phyloP scores from a whole-genome alignment of 176 grass and related monocot species.

The Alopecurus myosuroides region DNA sequence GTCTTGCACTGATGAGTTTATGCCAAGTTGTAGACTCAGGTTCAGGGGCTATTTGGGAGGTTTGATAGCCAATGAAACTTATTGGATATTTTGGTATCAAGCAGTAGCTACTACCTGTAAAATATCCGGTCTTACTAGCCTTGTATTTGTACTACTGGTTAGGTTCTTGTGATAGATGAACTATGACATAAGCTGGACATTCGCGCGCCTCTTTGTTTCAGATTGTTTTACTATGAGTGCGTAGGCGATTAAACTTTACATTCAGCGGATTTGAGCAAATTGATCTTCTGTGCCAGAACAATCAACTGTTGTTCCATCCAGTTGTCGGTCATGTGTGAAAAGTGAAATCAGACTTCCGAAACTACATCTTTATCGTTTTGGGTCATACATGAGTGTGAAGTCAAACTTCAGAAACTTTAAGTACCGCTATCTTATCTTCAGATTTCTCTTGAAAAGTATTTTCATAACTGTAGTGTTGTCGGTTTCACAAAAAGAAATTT shows the following conservation, averaged over 20 bases:
- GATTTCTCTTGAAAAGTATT: background rate
- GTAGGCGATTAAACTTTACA: background rate
- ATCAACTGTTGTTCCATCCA: background rate
- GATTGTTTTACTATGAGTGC: background rate
- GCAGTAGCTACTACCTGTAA: background rate
- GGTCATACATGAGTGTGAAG: background rate
- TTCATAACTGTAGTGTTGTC: too few relatives aligned
- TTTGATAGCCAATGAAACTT: background rate
- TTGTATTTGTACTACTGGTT: background rate
- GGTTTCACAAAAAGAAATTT: background rate
- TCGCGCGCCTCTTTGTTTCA: background rate
- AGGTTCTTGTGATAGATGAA: background rate
- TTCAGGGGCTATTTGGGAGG: background rate
- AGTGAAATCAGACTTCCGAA: background rate
- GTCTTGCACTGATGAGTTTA: background rate
- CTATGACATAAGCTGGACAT: background rate
- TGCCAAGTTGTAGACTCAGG: background rate
- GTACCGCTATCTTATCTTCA: background rate
- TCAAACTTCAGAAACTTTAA: background rate
- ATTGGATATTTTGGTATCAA: background rate
- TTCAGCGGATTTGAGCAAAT: background rate
- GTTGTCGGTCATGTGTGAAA: background rate
- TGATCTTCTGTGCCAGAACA: background rate
- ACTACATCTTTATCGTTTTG: background rate
- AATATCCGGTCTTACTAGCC: too few relatives aligned